phyloP scores from a whole-genome alignment of 2,329 filamentous ascomycete species.

The Pleurostoma richardsiae region DNA sequence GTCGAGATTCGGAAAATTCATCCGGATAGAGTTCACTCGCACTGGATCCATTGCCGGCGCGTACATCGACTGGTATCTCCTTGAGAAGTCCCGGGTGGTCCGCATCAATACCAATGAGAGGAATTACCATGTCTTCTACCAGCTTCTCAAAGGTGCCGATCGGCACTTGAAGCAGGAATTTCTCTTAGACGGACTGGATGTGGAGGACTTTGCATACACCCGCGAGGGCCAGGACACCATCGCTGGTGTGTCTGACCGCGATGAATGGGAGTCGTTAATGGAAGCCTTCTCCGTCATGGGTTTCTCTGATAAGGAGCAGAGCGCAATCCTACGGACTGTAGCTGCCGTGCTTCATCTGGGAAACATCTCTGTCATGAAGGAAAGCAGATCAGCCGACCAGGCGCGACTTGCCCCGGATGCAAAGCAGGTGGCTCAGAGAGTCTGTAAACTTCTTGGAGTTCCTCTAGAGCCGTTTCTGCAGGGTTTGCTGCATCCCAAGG shows the following conservation, averaged over 20 bases:
- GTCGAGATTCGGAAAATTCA: conserved; percentile 97
- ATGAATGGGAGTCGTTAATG: conserved; percentile 85
- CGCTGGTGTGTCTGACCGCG: conserved; percentile 78
- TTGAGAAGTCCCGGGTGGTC: conserved; percentile 97
- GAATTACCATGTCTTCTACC: conserved; percentile 98
- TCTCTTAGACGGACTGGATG: conserved; percentile 66
- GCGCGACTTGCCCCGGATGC: conserved; percentile 75
- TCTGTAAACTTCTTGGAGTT: conserved; percentile 82
- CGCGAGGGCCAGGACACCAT: conserved; percentile 89
- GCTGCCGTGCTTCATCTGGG: conserved; percentile 90
- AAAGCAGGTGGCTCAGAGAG: conserved; percentile 67
- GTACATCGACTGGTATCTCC: conserved; percentile 96
- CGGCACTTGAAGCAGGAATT: conserved; percentile 68
- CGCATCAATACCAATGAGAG: conserved; percentile 81
- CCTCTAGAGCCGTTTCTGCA: conserved; percentile 79
- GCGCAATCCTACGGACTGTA: conserved; percentile 77
- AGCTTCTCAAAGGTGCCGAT: conserved; percentile 82
- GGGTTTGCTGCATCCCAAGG: conserved; percentile 83
- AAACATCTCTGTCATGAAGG: conserved; percentile 84
- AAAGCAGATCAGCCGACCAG: conserved; percentile 87
- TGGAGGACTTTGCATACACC: conserved; percentile 89
- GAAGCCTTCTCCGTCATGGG: conserved; percentile 95
- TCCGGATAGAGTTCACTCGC: conserved; percentile 89
- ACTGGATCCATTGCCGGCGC: conserved; percentile 89
- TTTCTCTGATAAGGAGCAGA: conserved; percentile 80